phyloP scores from a whole-genome alignment of 2,329 filamentous ascomycete genomes.

The Fusarium incarnatum region DNA sequence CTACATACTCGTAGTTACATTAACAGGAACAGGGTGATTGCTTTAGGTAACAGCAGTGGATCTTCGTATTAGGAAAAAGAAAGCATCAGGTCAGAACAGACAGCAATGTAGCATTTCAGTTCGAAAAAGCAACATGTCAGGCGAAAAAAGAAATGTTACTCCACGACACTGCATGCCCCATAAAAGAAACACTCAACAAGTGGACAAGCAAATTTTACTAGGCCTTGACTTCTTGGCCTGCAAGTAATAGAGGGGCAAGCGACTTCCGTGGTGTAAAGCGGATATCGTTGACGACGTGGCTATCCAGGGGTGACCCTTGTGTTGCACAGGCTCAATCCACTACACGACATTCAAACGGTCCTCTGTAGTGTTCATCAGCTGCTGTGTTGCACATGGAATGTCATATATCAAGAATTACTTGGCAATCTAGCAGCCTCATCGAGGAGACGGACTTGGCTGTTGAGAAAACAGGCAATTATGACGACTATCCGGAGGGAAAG shows the following conservation, averaged over 20 bases:
- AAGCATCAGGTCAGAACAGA: not conserved
- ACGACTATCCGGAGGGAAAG: not conserved
- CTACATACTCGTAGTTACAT: not conserved
- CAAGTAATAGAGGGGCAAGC: not conserved
- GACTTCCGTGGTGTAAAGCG: not conserved
- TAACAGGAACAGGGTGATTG: conserved; percentile 7
- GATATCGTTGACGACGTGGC: conserved; percentile 33
- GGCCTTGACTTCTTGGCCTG: not conserved
- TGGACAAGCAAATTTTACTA: not conserved
- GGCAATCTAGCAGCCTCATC: not conserved
- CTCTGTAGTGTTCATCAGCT: not conserved
- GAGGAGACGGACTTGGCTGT: too few species aligned
- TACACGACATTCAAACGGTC: not conserved
- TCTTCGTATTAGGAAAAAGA: not conserved
- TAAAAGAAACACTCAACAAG: not conserved
- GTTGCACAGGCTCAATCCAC: not conserved
- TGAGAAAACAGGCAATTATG: not conserved
- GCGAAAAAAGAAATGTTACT: not conserved
- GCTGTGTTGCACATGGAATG: not conserved
- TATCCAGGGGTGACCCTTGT: not conserved
- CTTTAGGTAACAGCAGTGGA: not conserved
- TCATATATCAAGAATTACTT: not conserved
- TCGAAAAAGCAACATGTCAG: conserved; percentile 6
- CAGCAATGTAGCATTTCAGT: not conserved
- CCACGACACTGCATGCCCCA: not conserved